Percentiles rank a stretch among this genome's conserved stretches.
phyloP scores from a whole-genome alignment of 2,329 filamentous ascomycete species.

The Xylariaceae sp. region DNA sequence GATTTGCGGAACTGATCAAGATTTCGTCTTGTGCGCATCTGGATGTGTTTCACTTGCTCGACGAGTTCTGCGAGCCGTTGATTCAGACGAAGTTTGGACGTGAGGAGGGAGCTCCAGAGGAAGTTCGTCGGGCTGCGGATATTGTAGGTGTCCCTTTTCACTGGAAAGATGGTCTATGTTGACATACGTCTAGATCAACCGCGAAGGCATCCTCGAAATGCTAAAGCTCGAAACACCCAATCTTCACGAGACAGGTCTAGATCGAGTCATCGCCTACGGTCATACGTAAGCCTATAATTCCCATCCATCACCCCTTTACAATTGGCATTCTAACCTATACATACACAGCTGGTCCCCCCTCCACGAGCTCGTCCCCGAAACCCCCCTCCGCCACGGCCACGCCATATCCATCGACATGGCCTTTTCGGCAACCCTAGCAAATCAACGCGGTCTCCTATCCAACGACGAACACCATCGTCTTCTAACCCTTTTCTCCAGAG shows the following conservation, averaged over 20 bases:
- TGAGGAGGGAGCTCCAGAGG: constrained; percentile 47
- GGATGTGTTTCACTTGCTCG: constrained; percentile 60
- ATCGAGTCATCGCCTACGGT: constrained; percentile 68
- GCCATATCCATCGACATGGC: constrained; percentile 74
- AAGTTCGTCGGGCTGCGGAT: constrained; percentile 52
- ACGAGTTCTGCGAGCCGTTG: constrained; percentile 63
- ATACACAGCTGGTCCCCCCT: constrained; percentile 59
- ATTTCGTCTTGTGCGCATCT: constrained; percentile 66
- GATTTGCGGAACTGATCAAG: constrained; percentile 71
- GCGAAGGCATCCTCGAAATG: constrained; percentile 68
- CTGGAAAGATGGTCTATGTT: background rate
- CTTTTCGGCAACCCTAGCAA: constrained; percentile 64
- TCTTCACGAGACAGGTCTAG: constrained; percentile 65
- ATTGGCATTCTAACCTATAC: background rate
- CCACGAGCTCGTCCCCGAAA: constrained; percentile 63
- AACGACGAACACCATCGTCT: constrained; percentile 57
- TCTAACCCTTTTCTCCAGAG: constrained; percentile 63
- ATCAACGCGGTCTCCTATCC: constrained; percentile 55
- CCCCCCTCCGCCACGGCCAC: constrained; percentile 65
- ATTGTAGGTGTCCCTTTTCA: background rate
- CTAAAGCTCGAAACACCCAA: constrained; percentile 68
- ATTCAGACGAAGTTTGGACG: constrained; percentile 62
- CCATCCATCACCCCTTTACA: background rate
- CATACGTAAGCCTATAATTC: constrained; percentile 44
- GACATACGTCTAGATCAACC: constrained; percentile 48